Base-by-base conservation (phyloP, 2,329 filamentous ascomycete species). In the Colletotrichum chrysophilum region DNA sequence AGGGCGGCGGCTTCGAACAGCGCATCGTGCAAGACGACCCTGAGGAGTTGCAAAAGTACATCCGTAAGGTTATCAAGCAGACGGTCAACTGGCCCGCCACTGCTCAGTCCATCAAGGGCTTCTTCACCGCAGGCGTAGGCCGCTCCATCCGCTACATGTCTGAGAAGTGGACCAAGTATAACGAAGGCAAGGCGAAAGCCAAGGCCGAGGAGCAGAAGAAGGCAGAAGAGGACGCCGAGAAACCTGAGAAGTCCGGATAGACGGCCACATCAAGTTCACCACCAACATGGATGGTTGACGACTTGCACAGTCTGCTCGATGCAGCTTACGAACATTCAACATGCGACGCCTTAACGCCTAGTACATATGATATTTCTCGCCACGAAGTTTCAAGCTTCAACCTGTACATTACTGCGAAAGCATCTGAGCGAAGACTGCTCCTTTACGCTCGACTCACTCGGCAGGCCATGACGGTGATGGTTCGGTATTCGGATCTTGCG, bases 51-150 rank as follows among this genome's bases (percentile, higher is more conserved):
- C 89, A 89, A 56, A 87, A 91, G 30, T 93, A 94, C 78, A 92
- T 98, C 21, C 91, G 93, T 38, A 88, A 89, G 48, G 94, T 96
- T 55, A 96, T 99, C 81, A 94, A 93, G 81, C 94, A 94, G 82
- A 98, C 97, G 0, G 95, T 98, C 80, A 91, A 92, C 71, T 98
- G 97, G 97, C 96, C 97, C 1, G 97, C 95, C 80, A 95, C 95
- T 4, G 93, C 93, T 7, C 96, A 99, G 85, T 97, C 93, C 70
- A 82, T 96, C 77, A 99, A 99, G 86, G 93, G 96, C 3, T 83
- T 94, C 2, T 84, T 98, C 60, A 98, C 96, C 4, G 93, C 94
- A 0, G 97, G 97, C 0, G 83, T 94, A 18, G 82, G 87, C 8
- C 91, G 93, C 80, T 93, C 93, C 7, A 90, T 91, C 87, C 91